Evolutionary conservation across 2,329 filamentous ascomycete genomes (phyloP).

Genomic region (Fusarium armeniacum): DNA sequence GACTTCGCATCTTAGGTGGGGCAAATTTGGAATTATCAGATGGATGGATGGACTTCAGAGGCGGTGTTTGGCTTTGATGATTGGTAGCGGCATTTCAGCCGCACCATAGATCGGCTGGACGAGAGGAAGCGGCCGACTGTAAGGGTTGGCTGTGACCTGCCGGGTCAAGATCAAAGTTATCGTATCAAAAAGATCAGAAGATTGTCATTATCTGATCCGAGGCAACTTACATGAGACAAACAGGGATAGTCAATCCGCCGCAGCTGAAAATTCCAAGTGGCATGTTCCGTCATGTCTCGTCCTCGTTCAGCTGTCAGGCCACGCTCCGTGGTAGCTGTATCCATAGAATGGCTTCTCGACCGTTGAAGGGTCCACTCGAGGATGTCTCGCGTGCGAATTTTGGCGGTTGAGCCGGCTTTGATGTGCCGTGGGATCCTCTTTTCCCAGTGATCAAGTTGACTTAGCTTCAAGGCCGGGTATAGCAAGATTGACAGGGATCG

Average conservation of each 20-base stretch:
- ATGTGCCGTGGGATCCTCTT: constrained; percentile 42
- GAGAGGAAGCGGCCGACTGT: constrained; percentile 6
- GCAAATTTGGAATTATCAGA: constrained; percentile 27
- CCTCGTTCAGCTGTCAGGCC: constrained; percentile 18
- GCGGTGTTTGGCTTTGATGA: constrained; percentile 8
- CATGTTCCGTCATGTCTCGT: constrained; percentile 2
- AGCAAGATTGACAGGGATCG: neutral
- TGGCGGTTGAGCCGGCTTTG: constrained; percentile 40
- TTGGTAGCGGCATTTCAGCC: constrained; percentile 25
- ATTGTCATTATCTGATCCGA: constrained; percentile 33
- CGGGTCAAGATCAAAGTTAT: constrained; percentile 39
- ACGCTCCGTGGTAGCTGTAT: constrained; percentile 5
- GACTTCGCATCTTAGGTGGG: neutral
- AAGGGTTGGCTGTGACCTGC: constrained; percentile 8
- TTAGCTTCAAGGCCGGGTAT: neutral
- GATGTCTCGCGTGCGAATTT: constrained; percentile 22
- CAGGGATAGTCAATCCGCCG: constrained; percentile 3
- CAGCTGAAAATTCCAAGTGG: constrained; percentile 17
- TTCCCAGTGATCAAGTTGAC: neutral
- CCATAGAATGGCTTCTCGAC: constrained; percentile 43
- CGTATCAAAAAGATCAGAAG: constrained; percentile 42
- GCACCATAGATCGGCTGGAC: constrained; percentile 10
- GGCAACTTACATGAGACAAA: constrained; percentile 6
- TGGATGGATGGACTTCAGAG: neutral
- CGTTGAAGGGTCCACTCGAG: constrained; percentile 33